Base-by-base conservation (phyloP, 2,329 filamentous ascomycete species). In the Macrophomina tecta region DNA sequence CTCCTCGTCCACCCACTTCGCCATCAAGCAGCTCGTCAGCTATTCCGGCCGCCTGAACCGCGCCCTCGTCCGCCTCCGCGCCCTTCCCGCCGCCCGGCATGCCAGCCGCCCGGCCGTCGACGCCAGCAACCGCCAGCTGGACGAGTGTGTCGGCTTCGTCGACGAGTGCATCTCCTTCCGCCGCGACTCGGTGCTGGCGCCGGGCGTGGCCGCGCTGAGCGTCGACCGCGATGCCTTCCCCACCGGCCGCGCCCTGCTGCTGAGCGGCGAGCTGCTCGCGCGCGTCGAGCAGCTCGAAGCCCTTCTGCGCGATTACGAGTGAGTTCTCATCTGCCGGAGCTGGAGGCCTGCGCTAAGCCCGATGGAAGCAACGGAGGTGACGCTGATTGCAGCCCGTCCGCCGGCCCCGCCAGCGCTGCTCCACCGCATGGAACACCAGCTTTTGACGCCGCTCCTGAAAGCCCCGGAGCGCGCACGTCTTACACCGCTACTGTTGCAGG, bases 1-100 rank as follows among this genome's bases (percentile, higher is more conserved):
- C 45, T 62, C 58, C 5, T 49, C 58, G 9, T 49, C 58, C 45
- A 62, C 58, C n/a, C 58, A 49, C 32, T 36, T 38, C 45, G 58
- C 58, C 32, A 23, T 62, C 58, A 62, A 62, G 58, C 58, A 62
- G 42, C 42, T 62, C n/a, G 58, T 62, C 42, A n/a, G 45, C 42
- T 36, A 62, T 23, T 23, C 58, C 14, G 38, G 42, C 58, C 42
- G 42, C 32, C 58, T 62, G n/a, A 62, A 48, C 45, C 32, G 40
- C 1, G 30, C n/a, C 12, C 58, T 62, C 9, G 42, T 49, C 11
- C 28, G 42, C 45, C 58, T 62, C 4, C 58, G 58, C 58, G 5
- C 58, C 11, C 30, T 62, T 40, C 58, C 58, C 38, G 1, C 42
- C 9, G 45, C 58, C 5, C 58, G 38, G 6, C 16, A 49, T 49